Percentiles rank a stretch among this genome's conserved stretches.
phyloP scores from a whole-genome alignment of 805 yeast genomes.

The Saccharomycopsis schoenii region DNA sequence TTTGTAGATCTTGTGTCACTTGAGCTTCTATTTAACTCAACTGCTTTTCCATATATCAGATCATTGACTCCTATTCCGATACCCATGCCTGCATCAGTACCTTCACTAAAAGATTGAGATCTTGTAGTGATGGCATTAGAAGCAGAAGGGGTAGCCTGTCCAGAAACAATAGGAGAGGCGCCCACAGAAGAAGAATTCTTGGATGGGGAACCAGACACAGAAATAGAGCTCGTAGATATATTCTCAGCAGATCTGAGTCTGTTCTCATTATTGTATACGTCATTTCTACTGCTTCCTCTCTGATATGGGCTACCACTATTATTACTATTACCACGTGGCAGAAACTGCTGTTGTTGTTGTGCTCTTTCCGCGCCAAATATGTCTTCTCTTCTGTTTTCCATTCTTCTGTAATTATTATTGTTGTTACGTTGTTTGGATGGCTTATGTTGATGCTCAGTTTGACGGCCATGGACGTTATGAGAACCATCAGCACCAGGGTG shows the following conservation, averaged over 20 bases:
- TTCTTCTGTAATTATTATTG: neutral
- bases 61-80: neutral
- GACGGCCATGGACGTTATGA: neutral
- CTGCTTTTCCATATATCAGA: neutral
- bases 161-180: neutral
- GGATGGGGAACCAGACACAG: neutral
- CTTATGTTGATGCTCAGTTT: neutral
- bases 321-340: neutral
- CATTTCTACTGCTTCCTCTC: neutral
- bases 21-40: neutral
- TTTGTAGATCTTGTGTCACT: neutral
- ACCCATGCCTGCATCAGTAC: neutral
- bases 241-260: neutral
- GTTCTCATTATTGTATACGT: neutral
- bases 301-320: neutral
- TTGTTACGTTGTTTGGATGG: neutral
- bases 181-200: neutral
- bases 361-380: neutral
- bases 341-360: neutral
- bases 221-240: neutral
- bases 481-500: neutral
- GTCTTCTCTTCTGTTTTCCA: slow-evolving; percentile 4
- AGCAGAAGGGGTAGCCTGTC: neutral
- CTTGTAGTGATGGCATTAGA: neutral
- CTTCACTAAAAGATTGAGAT: slow-evolving; percentile 4